These are phyloP conservation scores for Penicillium subrubescens DNA, from an alignment of 495 filamentous ascomycete genomes.

Conservation along the genomic window DNA sequence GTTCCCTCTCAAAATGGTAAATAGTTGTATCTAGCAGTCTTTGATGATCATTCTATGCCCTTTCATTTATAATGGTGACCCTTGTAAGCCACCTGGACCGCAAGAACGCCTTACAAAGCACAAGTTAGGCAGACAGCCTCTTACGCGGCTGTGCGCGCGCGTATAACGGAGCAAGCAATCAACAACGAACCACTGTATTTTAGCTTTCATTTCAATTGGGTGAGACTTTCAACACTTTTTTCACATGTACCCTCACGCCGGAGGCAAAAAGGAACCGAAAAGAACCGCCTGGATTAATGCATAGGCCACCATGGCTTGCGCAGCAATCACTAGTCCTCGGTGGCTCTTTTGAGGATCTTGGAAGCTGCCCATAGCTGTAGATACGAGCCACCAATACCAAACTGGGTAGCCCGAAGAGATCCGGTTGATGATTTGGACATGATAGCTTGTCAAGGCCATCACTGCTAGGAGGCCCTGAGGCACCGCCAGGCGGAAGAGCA, in stretches of 20 bases:
- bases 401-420: slow-evolving; percentile 86
- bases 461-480: slow-evolving; percentile 72
- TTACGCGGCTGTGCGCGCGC: slow-evolving; percentile 14
- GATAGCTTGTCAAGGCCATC: slow-evolving; percentile 75
- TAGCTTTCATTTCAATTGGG: not conserved
- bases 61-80: not conserved
- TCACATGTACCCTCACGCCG: slow-evolving; percentile 55
- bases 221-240: not conserved
- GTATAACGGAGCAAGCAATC: not conserved
- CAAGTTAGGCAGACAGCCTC: slow-evolving; percentile 19
- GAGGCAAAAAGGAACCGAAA: slow-evolving; percentile 91
- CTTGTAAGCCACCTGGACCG: not conserved
- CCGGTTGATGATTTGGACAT: slow-evolving; percentile 91
- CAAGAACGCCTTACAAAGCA: slow-evolving; percentile 7
- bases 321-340: slow-evolving; percentile 33
- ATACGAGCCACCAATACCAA: slow-evolving; percentile 83
- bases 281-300: slow-evolving; percentile 77
- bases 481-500: slow-evolving; percentile 59
- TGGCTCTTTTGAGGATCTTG: slow-evolving; percentile 23
- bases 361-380: slow-evolving; percentile 30
- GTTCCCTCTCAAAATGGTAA: not conserved
- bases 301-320: slow-evolving; percentile 78
- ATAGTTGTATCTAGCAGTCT: not conserved
- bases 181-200: not conserved
- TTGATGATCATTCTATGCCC: not conserved